Conservation (phyloP, 768 basidiomycete species). For the Xerocomellus intermedius region DNA sequence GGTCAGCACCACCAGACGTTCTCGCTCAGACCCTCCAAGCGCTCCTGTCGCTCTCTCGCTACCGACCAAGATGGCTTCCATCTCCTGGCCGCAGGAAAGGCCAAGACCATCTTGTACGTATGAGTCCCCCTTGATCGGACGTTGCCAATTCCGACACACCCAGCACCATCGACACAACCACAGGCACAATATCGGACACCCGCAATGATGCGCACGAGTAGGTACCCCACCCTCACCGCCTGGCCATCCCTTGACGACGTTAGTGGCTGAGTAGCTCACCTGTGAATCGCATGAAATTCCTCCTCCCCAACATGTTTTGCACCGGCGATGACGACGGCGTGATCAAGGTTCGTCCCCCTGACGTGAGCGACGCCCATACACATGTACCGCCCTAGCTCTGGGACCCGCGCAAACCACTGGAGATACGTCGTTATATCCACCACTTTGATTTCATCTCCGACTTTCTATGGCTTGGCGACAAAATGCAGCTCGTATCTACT, state of each 20-base stretch:
- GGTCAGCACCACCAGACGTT: slow-evolving; percentile 58
- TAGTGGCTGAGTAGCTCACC: slow-evolving; percentile 56
- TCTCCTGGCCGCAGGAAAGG: slow-evolving; percentile 81
- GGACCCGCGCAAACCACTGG: slow-evolving; percentile 75
- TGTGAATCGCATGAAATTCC: slow-evolving; percentile 79
- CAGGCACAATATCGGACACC: slow-evolving; percentile 51
- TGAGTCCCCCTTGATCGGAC: neutral
- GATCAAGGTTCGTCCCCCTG: slow-evolving; percentile 63
- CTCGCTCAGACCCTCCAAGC: slow-evolving; percentile 71
- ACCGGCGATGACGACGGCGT: slow-evolving; percentile 95
- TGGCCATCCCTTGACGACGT: slow-evolving; percentile 28
- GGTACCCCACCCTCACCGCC: slow-evolving; percentile 30
- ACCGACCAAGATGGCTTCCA: slow-evolving; percentile 64
- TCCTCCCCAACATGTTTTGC: slow-evolving; percentile 68
- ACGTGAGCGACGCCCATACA: neutral
- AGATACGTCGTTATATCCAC: slow-evolving; percentile 69
- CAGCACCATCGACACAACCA: slow-evolving; percentile 67
- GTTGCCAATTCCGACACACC: slow-evolving; percentile 14
- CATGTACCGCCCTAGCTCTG: slow-evolving; percentile 59
- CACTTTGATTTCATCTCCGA: slow-evolving; percentile 96
- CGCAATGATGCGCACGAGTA: slow-evolving; percentile 64
- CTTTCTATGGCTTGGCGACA: slow-evolving; percentile 82
- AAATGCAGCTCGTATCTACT: slow-evolving; percentile 81
- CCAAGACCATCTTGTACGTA: slow-evolving; percentile 73
- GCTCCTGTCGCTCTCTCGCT: slow-evolving; percentile 76